These are phyloP conservation scores for Ceratocystis eucalypticola DNA, from an alignment of 2,329 filamentous ascomycete genomes.

Conservation along the genomic window DNA sequence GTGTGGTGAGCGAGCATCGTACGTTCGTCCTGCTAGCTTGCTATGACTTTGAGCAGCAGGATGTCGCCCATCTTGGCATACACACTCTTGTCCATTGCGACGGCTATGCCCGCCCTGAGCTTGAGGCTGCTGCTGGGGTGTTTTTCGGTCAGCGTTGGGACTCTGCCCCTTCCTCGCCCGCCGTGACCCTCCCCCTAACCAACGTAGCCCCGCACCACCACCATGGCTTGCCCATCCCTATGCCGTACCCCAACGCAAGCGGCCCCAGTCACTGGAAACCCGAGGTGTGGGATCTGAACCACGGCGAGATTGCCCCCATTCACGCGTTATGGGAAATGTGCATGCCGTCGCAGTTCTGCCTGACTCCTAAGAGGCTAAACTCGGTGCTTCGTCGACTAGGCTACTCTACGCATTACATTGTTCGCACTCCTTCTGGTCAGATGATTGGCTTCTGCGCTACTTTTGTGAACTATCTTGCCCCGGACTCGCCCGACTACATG, in stretches of 20 bases:
- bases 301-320: conserved; percentile 30
- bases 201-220: conserved; percentile 6
- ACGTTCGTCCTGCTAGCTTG: conserved; percentile 42
- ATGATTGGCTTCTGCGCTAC: conserved; percentile 47
- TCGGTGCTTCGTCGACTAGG: conserved; percentile 40
- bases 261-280: conserved; percentile 29
- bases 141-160: conserved; percentile 33
- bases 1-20: conserved; percentile 32
- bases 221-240: conserved; percentile 12
- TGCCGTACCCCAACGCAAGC: conserved; percentile 4
- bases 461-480: conserved; percentile 44
- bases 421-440: conserved; percentile 34
- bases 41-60: conserved; percentile 32
- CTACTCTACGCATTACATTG: conserved; percentile 44
- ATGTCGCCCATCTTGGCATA: conserved; percentile 31
- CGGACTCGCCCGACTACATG: conserved; percentile 37
- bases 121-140: conserved; percentile 38
- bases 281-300: conserved; percentile 28
- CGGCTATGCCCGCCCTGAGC: conserved; percentile 34
- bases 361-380: conserved; percentile 32
- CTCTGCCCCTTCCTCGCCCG: conserved; percentile 17
- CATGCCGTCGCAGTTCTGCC: conserved; percentile 34
- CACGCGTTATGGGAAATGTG: conserved; percentile 36
- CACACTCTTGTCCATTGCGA: conserved; percentile 39
- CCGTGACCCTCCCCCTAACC: conserved; percentile 2